Evolutionary conservation across 2,329 filamentous ascomycete species (phyloP).

Genomic region (Calycina herbarum): DNA sequence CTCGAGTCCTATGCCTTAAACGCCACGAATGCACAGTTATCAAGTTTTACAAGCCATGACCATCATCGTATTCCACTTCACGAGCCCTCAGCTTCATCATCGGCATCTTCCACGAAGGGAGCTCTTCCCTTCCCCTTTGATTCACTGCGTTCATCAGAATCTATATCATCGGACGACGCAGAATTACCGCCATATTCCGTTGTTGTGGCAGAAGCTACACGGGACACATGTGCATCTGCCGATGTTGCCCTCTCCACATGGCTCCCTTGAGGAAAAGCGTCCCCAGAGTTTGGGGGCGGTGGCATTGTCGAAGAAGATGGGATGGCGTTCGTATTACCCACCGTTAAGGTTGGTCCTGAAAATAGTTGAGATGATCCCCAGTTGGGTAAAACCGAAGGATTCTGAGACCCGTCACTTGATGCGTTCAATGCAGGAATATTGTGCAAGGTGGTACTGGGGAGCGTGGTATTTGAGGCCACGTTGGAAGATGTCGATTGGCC

Average conservation of each 20-base stretch:
- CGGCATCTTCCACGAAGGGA: conserved; percentile 46
- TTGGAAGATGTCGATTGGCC: conserved; percentile 27
- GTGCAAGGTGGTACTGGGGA: conserved; percentile 20
- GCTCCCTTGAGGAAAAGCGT: conserved; percentile 5
- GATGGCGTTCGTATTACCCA: conserved; percentile 13
- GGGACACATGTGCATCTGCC: conserved; percentile 11
- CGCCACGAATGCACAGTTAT: not conserved
- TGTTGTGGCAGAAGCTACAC: not conserved
- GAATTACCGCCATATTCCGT: conserved; percentile 9
- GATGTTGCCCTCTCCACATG: conserved; percentile 7
- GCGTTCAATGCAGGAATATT: conserved; percentile 20
- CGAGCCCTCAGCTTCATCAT: conserved; percentile 40
- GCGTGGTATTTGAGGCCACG: conserved; percentile 20
- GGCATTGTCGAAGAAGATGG: conserved; percentile 14
- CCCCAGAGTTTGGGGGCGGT: conserved; percentile 14
- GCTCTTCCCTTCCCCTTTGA: conserved; percentile 44
- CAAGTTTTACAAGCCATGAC: conserved; percentile 5
- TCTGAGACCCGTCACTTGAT: conserved; percentile 16
- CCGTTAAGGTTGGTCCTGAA: conserved; percentile 17
- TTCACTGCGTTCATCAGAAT: conserved; percentile 21
- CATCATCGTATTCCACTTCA: conserved; percentile 13
- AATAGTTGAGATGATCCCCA: conserved; percentile 34
- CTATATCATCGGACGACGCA: conserved; percentile 14
- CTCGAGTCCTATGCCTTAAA: not conserved
- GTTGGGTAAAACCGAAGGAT: conserved; percentile 25